These are phyloP conservation scores for Geranomyces michiganensis DNA, from an alignment of 192 early-diverging fungal genomes.

Conservation along the genomic window DNA sequence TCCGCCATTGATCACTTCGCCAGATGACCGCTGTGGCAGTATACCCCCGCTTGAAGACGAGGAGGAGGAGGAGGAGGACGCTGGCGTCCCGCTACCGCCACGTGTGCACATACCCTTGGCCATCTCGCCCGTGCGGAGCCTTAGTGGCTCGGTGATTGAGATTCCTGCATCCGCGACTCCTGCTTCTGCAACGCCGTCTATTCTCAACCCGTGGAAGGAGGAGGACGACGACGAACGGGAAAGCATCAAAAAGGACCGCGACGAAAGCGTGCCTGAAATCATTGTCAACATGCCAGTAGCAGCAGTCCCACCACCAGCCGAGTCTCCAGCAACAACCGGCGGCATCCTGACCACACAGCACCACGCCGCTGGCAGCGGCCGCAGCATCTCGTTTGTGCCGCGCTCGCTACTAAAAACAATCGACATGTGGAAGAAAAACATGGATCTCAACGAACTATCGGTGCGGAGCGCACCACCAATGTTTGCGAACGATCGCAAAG, in stretches of 20 bases:
- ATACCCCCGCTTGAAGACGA: slow-evolving; percentile 6
- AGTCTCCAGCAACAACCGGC: background rate
- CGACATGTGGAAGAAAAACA: slow-evolving; percentile 1
- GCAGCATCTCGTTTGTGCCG: background rate
- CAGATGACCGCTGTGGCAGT: background rate
- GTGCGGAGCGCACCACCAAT: slow-evolving; percentile 15
- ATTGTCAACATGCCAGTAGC: background rate
- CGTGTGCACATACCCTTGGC: slow-evolving; percentile 8
- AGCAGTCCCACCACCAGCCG: background rate
- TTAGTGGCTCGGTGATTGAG: background rate
- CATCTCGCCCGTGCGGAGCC: background rate
- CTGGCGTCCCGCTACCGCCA: background rate
- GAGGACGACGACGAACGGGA: too few relatives aligned
- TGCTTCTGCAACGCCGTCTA: background rate
- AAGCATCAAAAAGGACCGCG: background rate
- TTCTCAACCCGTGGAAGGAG: background rate
- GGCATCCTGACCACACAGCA: background rate
- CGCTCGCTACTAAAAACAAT: too few relatives aligned
- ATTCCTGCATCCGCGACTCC: background rate
- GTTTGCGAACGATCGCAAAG: background rate
- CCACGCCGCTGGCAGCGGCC: background rate
- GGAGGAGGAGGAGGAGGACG: too few relatives aligned
- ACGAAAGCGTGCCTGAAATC: background rate
- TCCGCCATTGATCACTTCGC: background rate
- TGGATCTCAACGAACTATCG: background rate